Evolutionary conservation across 106 monocot genomes (phyloP).

Genomic region (Platanthera guangdongensis): DNA sequence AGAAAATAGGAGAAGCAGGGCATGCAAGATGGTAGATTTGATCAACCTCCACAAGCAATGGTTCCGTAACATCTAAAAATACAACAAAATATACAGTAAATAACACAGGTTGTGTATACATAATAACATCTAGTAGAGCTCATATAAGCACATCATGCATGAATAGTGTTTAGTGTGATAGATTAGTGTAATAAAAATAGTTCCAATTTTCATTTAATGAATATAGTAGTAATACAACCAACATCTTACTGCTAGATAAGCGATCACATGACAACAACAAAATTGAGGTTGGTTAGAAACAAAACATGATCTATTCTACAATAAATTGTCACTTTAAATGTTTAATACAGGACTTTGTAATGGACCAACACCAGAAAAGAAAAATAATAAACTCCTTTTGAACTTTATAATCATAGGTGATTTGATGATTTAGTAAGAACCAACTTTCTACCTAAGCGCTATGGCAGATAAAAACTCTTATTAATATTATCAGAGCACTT

Average conservation of each 20-base stretch:
- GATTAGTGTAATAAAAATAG: not conserved
- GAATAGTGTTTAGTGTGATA: not conserved
- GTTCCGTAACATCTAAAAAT: conserved; percentile 76
- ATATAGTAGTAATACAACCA: not conserved
- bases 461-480: too few relatives aligned
- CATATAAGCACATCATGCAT: not conserved
- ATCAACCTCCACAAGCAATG: conserved; percentile 91
- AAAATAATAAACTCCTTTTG: not conserved
- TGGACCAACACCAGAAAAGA: not conserved
- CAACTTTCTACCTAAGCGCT: not conserved
- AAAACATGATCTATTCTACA: not conserved
- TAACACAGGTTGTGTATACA: not conserved
- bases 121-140: not conserved
- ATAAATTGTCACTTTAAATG: not conserved
- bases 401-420: not conserved
- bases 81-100: not conserved
- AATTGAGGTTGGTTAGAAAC: not conserved
- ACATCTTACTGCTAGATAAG: not conserved
- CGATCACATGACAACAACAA: not conserved
- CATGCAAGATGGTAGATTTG: conserved; percentile 99
- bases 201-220: not conserved
- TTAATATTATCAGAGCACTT: not conserved
- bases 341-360: not conserved
- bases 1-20: conserved; percentile 97
- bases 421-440: not conserved